Evolutionary conservation across 73 alveolate genomes (phyloP).

Genomic region (Paramecium primaurelia): DNA sequence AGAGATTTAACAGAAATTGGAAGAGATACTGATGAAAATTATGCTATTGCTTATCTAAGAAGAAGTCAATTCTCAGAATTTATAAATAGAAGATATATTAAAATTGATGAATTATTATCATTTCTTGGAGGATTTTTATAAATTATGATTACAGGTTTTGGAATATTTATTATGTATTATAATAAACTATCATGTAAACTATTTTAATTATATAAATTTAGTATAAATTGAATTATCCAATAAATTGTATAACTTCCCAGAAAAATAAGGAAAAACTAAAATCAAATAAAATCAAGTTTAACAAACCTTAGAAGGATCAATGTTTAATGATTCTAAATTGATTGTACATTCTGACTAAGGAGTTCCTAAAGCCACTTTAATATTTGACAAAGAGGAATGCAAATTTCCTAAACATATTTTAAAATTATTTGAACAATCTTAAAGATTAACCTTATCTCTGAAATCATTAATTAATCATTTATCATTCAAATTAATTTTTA

Average conservation of each 20-base stretch:
- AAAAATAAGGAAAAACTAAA: neutral
- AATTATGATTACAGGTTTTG: neutral
- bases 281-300: neutral
- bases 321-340: neutral
- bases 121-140: constrained; percentile 11
- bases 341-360: neutral
- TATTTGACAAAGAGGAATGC: neutral
- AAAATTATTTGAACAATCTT: neutral
- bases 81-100: neutral
- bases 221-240: neutral
- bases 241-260: neutral
- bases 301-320: neutral
- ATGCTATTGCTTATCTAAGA: neutral
- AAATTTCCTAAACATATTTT: neutral
- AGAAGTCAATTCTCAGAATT: constrained; percentile 23
- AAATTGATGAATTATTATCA: neutral
- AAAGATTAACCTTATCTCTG: neutral
- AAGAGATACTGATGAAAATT: neutral
- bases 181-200: neutral
- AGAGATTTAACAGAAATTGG: constrained; percentile 21
- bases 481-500: neutral
- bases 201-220: neutral
- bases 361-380: neutral
- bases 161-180: neutral
- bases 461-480: neutral